phyloP scores from a whole-genome alignment of 2,329 filamentous ascomycete species.

The Talaromyces piceae region DNA sequence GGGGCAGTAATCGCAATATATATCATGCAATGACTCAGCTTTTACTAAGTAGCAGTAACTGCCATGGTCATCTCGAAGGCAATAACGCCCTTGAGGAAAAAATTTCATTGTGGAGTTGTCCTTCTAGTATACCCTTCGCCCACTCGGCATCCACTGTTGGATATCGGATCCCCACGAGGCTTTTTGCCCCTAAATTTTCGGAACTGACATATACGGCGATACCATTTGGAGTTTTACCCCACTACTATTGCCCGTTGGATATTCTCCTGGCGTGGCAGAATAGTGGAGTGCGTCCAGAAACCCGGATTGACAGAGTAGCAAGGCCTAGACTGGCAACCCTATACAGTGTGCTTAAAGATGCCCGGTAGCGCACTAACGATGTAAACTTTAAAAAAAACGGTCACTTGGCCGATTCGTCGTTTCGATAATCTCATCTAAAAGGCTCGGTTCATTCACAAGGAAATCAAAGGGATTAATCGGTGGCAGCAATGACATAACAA shows the following conservation, averaged over 20 bases:
- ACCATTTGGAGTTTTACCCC: neutral
- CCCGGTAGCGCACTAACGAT: neutral
- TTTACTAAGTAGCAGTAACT: neutral
- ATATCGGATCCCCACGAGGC: neutral
- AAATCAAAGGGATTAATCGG: neutral
- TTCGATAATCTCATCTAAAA: neutral
- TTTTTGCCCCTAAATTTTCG: neutral
- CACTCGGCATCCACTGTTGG: neutral
- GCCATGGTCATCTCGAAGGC: neutral
- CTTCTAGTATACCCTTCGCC: neutral
- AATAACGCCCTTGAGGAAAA: neutral
- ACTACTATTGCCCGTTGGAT: neutral
- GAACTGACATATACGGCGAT: neutral
- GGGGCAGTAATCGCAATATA: neutral
- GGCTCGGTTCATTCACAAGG: neutral
- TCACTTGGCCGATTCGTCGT: neutral
- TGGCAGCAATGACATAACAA: neutral
- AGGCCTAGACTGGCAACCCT: neutral
- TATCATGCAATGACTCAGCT: neutral
- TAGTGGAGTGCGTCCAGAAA: neutral
- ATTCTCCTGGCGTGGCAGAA: neutral
- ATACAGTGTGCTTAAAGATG: neutral
- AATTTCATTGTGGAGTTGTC: neutral
- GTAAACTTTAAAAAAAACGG: neutral
- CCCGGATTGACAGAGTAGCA: neutral